These are phyloP conservation scores for Trichoderma sp. DNA, from an alignment of 2,329 filamentous ascomycete genomes.

Conservation along the genomic window DNA sequence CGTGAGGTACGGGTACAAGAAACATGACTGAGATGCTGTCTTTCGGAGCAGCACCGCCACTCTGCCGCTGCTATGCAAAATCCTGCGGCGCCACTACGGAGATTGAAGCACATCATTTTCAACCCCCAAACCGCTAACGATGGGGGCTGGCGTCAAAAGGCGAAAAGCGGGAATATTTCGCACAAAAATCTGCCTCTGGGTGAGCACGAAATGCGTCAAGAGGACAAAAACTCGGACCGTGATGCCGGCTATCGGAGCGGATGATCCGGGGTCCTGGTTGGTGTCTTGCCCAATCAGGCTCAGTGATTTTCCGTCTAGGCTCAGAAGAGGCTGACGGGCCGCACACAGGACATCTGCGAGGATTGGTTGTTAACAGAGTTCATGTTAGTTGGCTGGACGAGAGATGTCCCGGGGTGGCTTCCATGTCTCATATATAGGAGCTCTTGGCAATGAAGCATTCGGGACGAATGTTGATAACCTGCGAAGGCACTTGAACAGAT, in stretches of 20 bases:
- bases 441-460: background rate
- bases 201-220: background rate
- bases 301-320: background rate
- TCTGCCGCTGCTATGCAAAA: background rate
- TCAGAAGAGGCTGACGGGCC: background rate
- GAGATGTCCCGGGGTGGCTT: background rate
- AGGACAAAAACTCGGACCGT: background rate
- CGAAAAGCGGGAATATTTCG: background rate
- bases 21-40: background rate
- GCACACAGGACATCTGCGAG: background rate
- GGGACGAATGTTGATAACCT: background rate
- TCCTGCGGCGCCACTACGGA: background rate
- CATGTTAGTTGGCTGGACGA: background rate
- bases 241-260: constrained; percentile 6
- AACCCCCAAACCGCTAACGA: background rate
- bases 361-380: background rate
- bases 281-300: background rate
- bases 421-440: background rate
- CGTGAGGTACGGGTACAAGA: background rate
- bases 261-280: background rate
- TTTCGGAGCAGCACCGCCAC: background rate
- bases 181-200: background rate
- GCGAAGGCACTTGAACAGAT: background rate
- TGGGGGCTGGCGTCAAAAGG: background rate
- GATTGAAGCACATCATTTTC: background rate